A percentile compares a stretch with the other conserved stretches of the same genome.
Conservation (phyloP, 1,284 basidiomycete species). For the Sanghuangporus sanghuang region DNA sequence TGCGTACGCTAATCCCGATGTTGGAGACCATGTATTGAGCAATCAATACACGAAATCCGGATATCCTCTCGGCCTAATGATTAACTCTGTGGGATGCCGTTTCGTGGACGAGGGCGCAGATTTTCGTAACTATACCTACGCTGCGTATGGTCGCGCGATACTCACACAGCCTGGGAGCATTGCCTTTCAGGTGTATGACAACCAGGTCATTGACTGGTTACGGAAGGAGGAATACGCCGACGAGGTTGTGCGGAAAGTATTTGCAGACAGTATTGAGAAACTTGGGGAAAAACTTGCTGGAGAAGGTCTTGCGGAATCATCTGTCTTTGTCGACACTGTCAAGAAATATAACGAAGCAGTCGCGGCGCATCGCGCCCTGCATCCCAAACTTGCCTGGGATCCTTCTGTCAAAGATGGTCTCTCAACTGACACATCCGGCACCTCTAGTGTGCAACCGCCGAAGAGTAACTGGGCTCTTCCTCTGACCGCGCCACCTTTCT, state of each 20-base stretch:
- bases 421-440: slow-evolving; percentile 35
- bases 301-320: slow-evolving; percentile 41
- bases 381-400: slow-evolving; percentile 41
- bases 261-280: slow-evolving; percentile 42
- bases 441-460: slow-evolving; percentile 31
- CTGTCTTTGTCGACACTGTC: slow-evolving; percentile 41
- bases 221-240: slow-evolving; percentile 62
- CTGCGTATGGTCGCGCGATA: slow-evolving; percentile 57
- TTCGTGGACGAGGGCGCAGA: slow-evolving; percentile 70
- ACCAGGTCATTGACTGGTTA: slow-evolving; percentile 36
- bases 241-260: slow-evolving; percentile 49
- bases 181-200: slow-evolving; percentile 63
- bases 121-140: slow-evolving; percentile 68
- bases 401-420: slow-evolving; percentile 59
- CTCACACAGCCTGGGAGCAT: slow-evolving; percentile 49
- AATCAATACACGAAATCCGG: slow-evolving; percentile 71
- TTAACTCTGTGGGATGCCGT: slow-evolving; percentile 48
- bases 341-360: slow-evolving; percentile 48
- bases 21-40: slow-evolving; percentile 50
- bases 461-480: slow-evolving; percentile 61
- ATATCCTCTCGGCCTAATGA: slow-evolving; percentile 65
- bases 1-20: slow-evolving; percentile 46
- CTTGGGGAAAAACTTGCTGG: slow-evolving; percentile 42
- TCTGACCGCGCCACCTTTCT: slow-evolving; percentile 46
- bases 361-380: slow-evolving; percentile 30